Base-by-base conservation (phyloP, 1,284 basidiomycete species). In the Fomes fomentarius region DNA sequence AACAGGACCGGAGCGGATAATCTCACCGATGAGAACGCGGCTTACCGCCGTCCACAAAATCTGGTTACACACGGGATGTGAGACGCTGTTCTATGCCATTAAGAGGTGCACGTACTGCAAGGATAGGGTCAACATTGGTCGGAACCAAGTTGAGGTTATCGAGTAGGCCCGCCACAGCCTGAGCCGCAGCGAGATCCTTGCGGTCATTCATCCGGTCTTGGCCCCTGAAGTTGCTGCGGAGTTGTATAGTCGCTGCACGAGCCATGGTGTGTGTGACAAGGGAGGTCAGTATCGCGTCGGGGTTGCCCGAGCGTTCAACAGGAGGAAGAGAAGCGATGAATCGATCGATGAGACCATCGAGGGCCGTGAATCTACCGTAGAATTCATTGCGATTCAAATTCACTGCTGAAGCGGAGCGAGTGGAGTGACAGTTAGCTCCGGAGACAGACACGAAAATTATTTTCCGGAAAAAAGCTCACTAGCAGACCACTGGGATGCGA, bases 1-100 rank as follows among this genome's bases (percentile, higher is more conserved):
- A 2, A 42, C 19, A 33, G 51, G 28, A 52, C 47, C 47, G 45
- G 53, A 31, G 37, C 60, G 51, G 34, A 54, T 35, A n/a, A 56
- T 58, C 63, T 69, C 63, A 58, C 63, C 64, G 37, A 67, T 61
- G 48, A 66, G 54, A 15, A 64, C 63, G 50, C 64, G 66, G 48
- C 66, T 58, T 11, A 65, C 57, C 4, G 63, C 58, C 22, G 65
- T 64, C 58, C 66, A 65, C 14, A 69, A 44, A 22, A 69, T 66
- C 67, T 69, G 51, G 15, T 22, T 31, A 12, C n/a, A 1, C 19
- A 10, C 8, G 5, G 28, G 12, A 12, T 12, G 28, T 30, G 28
- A 54, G 11, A 8, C 9, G 14, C n/a, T 15, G 17, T 11, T 21
- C 12, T 35, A 37, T 17, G 12, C 14, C n/a, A 21, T 12, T 19